Percentiles rank a stretch among this genome's conserved stretches.
Conservation (phyloP, 2,329 filamentous ascomycete genomes). For the Fusarium compactum region DNA sequence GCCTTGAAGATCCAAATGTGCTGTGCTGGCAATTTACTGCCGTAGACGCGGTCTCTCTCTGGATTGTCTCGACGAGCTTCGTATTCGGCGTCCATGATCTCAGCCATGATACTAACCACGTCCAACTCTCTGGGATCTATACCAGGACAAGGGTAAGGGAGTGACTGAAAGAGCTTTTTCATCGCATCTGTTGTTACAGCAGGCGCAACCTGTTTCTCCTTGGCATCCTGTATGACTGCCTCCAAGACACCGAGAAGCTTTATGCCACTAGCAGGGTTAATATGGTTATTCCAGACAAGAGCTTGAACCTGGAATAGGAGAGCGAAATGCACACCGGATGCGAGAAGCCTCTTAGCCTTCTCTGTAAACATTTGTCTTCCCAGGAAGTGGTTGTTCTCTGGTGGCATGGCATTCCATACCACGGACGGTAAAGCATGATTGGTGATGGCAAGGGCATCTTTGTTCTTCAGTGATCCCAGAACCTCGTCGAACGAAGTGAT, state of each 20-base stretch:
- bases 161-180: conserved; percentile 62
- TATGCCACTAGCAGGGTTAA: conserved; percentile 66
- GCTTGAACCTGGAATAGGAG: conserved; percentile 73
- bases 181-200: conserved; percentile 66
- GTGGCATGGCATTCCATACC: conserved; percentile 37
- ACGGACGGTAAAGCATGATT: conserved; percentile 41
- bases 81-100: conserved; percentile 57
- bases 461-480: conserved; percentile 38
- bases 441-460: conserved; percentile 44
- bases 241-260: conserved; percentile 60
- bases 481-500: conserved; percentile 1
- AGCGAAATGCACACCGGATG: conserved; percentile 56
- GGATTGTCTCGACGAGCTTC: conserved; percentile 48
- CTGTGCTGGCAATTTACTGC: conserved; percentile 50
- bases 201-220: conserved; percentile 40
- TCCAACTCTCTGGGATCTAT: conserved; percentile 58
- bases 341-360: conserved; percentile 45
- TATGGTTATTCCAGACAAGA: conserved; percentile 71
- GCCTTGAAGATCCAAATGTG: conserved; percentile 66
- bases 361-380: conserved; percentile 41
- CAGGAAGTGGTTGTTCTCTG: conserved; percentile 8
- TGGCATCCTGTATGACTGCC: conserved; percentile 44
- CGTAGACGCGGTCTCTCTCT: conserved; percentile 45
- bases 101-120: conserved; percentile 55
- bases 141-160: conserved; percentile 67